Evolutionary conservation across 192 early-diverging fungal genomes (phyloP).

Genomic region (Mycoemilia scoparia): DNA sequence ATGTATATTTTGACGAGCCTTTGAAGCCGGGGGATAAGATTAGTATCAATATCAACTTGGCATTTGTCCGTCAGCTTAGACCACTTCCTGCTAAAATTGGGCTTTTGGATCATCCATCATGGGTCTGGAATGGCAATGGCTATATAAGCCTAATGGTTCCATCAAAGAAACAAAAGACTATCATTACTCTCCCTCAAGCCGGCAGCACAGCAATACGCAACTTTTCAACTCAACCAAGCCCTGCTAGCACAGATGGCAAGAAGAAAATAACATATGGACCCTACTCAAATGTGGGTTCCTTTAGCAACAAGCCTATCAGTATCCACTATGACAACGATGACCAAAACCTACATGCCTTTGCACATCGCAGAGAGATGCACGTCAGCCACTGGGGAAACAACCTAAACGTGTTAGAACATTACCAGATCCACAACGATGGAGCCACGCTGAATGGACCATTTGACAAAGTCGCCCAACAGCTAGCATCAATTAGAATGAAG

Average conservation of each 20-base stretch:
- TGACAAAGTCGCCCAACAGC: constrained; percentile 12
- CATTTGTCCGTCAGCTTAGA: constrained; percentile 21
- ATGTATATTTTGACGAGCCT: constrained; percentile 8
- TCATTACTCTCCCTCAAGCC: constrained; percentile 31
- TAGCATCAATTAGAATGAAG: constrained; percentile 6
- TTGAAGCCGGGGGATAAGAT: constrained; percentile 38
- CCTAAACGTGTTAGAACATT: constrained; percentile 69
- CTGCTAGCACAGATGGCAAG: constrained; percentile 18
- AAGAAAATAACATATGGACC: constrained; percentile 59
- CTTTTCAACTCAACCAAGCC: constrained; percentile 5
- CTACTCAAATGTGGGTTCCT: constrained; percentile 18
- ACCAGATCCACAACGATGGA: constrained; percentile 40
- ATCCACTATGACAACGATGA: constrained; percentile 48
- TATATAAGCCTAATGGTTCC: constrained; percentile 49
- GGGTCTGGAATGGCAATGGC: constrained; percentile 39
- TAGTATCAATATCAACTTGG: constrained; percentile 35
- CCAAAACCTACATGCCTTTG: constrained; percentile 45
- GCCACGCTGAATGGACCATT: constrained; percentile 3
- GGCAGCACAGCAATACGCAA: constrained; percentile 10
- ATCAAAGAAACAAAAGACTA: constrained; percentile 55
- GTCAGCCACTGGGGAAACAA: constrained; percentile 73
- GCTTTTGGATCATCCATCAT: constrained; percentile 49
- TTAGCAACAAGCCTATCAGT: constrained; percentile 8
- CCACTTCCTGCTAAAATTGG: constrained; percentile 33
- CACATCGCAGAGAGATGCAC: constrained; percentile 21